Conservation (phyloP, 345 rosid genomes). For the Syzygium jambos region DNA sequence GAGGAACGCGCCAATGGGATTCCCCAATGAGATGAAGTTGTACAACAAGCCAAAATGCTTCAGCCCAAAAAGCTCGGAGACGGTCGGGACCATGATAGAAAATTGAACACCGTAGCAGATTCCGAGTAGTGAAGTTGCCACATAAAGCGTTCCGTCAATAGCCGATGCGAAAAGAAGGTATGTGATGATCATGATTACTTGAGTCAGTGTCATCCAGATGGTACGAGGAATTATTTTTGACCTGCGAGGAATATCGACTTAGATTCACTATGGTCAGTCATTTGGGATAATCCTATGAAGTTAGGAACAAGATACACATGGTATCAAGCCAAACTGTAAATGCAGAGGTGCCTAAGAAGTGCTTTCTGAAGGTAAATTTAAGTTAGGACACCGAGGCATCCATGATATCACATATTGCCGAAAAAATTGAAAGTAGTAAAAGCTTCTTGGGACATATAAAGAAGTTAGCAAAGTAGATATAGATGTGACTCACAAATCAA, state of each 20-base stretch:
- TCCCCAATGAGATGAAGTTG: conserved; percentile 55
- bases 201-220: conserved; percentile 47
- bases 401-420: background rate
- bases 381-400: background rate
- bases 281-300: background rate
- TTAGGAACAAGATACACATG: background rate
- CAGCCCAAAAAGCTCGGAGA: conserved; percentile 59
- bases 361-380: background rate
- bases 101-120: conserved; percentile 59
- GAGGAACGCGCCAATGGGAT: conserved; percentile 56
- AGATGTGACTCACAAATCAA: background rate
- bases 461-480: background rate
- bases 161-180: conserved; percentile 58
- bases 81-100: conserved; percentile 57
- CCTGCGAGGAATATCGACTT: conserved; percentile 19
- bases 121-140: conserved; percentile 52
- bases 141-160: conserved; percentile 33
- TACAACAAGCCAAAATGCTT: conserved; percentile 48
- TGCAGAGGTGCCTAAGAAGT: background rate
- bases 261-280: background rate
- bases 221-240: conserved; percentile 46
- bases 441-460: background rate
- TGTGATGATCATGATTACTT: conserved; percentile 36
- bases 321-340: background rate
- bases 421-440: background rate